These are phyloP conservation scores for Fusarium liriodendri DNA, from an alignment of 2,329 filamentous ascomycete genomes.

Conservation along the genomic window DNA sequence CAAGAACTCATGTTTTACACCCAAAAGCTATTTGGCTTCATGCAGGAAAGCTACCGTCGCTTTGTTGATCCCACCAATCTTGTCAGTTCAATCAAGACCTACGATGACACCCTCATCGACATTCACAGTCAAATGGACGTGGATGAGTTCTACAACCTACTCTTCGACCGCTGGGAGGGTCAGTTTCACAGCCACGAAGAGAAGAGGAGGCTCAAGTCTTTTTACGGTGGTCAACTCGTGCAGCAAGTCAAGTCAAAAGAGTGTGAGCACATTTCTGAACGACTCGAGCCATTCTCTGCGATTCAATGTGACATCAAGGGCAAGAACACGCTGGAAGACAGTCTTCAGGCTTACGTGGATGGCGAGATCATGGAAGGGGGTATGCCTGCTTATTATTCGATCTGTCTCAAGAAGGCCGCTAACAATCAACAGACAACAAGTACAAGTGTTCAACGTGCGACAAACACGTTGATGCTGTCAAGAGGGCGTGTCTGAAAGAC, in stretches of 20 bases:
- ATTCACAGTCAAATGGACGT: constrained; percentile 96
- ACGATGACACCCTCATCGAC: constrained; percentile 86
- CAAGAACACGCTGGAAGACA: constrained; percentile 85
- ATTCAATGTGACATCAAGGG: constrained; percentile 98
- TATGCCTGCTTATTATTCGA: constrained; percentile 47
- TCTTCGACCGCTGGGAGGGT: constrained; percentile 91
- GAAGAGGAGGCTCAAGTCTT: constrained; percentile 80
- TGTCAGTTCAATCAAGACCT: constrained; percentile 81
- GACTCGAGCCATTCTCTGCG: constrained; percentile 89
- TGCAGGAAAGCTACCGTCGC: constrained; percentile 85
- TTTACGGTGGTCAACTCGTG: constrained; percentile 92
- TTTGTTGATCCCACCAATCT: constrained; percentile 79
- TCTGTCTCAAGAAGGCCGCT: background rate
- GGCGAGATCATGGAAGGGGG: constrained; percentile 96
- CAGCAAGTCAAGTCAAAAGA: constrained; percentile 97
- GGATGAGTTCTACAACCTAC: constrained; percentile 94
- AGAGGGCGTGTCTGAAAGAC: constrained; percentile 90
- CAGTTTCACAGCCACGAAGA: constrained; percentile 76
- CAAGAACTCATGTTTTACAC: constrained; percentile 81
- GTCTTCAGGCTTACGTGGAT: constrained; percentile 93
- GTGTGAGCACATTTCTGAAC: constrained; percentile 92
- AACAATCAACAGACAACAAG: constrained; percentile 80
- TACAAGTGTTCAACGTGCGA: constrained; percentile 96
- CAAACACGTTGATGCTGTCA: constrained; percentile 90
- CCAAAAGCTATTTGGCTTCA: constrained; percentile 82